phyloP scores from a whole-genome alignment of 345 rosid species.

The Moringa oleifera region DNA sequence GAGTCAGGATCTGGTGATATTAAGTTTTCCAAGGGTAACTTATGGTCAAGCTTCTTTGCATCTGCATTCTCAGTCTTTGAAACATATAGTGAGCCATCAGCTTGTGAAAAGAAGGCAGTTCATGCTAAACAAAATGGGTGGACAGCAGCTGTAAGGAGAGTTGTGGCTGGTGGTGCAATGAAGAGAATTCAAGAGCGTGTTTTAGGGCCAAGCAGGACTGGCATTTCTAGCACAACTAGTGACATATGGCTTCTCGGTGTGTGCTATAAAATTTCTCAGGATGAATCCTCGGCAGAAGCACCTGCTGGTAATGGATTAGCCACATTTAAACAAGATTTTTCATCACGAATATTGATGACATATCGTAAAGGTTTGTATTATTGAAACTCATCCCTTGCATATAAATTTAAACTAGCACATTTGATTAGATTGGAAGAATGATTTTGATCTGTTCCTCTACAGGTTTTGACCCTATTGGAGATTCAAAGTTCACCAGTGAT shows the following conservation, averaged over 20 bases:
- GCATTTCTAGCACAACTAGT: slow-evolving; percentile 50
- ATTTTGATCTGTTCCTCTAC: slow-evolving; percentile 17
- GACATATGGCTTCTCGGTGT: slow-evolving; percentile 88
- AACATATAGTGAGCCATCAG: slow-evolving; percentile 38
- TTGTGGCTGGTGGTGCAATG: slow-evolving; percentile 69
- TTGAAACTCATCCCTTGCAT: slow-evolving; percentile 1
- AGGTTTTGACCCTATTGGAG: slow-evolving; percentile 79
- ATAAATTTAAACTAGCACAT: background rate
- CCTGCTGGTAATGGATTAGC: slow-evolving; percentile 37
- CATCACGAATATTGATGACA: slow-evolving; percentile 70
- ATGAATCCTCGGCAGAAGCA: slow-evolving; percentile 34
- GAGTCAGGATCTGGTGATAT: slow-evolving; percentile 41
- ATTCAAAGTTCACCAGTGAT: slow-evolving; percentile 64
- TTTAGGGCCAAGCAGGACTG: slow-evolving; percentile 62
- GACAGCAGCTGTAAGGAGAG: slow-evolving; percentile 65
- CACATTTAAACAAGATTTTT: slow-evolving; percentile 60
- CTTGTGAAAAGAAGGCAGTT: slow-evolving; percentile 36
- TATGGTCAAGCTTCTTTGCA: slow-evolving; percentile 55
- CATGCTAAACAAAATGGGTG: slow-evolving; percentile 51
- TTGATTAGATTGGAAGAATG: background rate
- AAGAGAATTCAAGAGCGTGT: slow-evolving; percentile 85
- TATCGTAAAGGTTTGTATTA: slow-evolving; percentile 76
- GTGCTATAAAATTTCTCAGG: slow-evolving; percentile 57
- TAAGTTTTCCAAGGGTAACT: slow-evolving; percentile 38
- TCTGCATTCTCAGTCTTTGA: slow-evolving; percentile 70